Evolutionary conservation across 768 basidiomycete species (phyloP).

Genomic region (Dentipellis sp.): DNA sequence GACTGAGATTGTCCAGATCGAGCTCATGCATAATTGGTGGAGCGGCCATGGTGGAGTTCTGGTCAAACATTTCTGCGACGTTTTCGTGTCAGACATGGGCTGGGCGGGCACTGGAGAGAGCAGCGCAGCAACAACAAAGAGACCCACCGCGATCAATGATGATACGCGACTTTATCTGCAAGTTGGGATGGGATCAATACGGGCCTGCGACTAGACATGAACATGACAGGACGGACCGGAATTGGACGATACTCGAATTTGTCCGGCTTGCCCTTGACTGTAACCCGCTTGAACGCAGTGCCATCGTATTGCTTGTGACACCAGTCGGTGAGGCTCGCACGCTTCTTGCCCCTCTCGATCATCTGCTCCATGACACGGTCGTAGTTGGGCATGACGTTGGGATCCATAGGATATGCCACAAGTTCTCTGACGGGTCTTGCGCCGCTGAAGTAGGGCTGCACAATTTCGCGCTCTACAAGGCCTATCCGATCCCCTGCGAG

Average conservation of each 20-base stretch:
- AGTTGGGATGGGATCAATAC: too few relatives aligned
- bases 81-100: too few relatives aligned
- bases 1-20: neutral
- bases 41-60: neutral
- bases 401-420: neutral
- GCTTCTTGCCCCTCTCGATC: neutral
- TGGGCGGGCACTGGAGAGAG: too few relatives aligned
- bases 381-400: neutral
- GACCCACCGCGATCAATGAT: neutral
- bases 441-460: neutral
- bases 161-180: neutral
- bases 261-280: too few relatives aligned
- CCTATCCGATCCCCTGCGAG: neutral
- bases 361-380: neutral
- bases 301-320: neutral
- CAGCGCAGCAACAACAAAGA: neutral
- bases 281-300: neutral
- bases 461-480: neutral
- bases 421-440: neutral
- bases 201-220: too few relatives aligned
- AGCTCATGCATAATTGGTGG: neutral
- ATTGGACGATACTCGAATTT: too few relatives aligned
- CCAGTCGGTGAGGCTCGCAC: neutral
- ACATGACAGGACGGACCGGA: too few relatives aligned
- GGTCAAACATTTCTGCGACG: neutral